phyloP scores from a whole-genome alignment of 805 yeast species.

The Blastobotrys americana region DNA sequence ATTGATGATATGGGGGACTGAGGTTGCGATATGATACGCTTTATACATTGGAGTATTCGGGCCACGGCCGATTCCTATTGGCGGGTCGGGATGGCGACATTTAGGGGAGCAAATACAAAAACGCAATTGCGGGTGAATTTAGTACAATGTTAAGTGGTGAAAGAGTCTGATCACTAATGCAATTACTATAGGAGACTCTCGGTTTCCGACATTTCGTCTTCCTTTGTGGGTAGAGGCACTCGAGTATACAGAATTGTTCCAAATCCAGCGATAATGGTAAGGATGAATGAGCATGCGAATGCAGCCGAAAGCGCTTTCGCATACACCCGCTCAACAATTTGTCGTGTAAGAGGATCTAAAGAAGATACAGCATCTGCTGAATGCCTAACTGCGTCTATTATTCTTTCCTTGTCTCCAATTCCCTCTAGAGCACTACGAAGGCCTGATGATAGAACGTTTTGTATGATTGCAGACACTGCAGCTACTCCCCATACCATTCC shows the following conservation, averaged over 20 bases:
- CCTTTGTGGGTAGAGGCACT: background rate
- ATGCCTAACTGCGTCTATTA: constrained; percentile 7
- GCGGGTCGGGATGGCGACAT: background rate
- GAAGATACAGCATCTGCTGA: constrained; percentile 5
- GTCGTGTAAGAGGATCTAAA: constrained; percentile 3
- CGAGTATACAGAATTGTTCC: background rate
- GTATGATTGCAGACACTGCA: constrained; percentile 10
- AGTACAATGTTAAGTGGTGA: too few species aligned
- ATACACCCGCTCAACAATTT: constrained; percentile 1
- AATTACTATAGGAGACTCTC: background rate
- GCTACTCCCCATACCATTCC: constrained; percentile 14
- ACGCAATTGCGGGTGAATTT: background rate
- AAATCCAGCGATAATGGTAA: background rate
- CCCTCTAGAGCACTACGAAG: constrained; percentile 2
- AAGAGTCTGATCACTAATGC: too few species aligned
- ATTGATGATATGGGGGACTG: too few species aligned
- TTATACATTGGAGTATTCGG: background rate
- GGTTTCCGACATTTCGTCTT: background rate
- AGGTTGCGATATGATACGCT: too few species aligned
- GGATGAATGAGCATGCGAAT: background rate
- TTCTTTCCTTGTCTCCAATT: constrained; percentile 1
- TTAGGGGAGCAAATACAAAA: too few species aligned
- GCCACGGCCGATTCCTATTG: background rate
- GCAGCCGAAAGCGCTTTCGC: background rate
- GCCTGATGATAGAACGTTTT: constrained; percentile 2